Conservation (phyloP, 768 basidiomycete genomes). For the Lenzites betulinus region DNA sequence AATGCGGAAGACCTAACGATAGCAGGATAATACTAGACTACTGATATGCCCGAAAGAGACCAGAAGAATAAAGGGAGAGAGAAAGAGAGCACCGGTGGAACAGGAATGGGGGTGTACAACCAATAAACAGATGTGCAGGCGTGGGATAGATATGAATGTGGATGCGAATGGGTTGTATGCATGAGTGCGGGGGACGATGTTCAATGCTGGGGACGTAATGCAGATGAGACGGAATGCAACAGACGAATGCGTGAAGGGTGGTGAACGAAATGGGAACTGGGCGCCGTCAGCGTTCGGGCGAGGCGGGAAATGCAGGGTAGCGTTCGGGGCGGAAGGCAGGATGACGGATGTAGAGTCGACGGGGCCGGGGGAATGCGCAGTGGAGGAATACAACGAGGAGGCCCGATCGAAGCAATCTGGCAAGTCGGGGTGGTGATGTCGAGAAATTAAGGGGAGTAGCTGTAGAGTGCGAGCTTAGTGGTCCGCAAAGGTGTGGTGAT, state of each 20-base stretch:
- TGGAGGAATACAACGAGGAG: no score
- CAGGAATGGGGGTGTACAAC: not conserved
- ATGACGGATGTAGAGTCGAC: not conserved
- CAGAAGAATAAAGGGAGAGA: no score
- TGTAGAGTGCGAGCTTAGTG: not conserved
- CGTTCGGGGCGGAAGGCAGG: no score
- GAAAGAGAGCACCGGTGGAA: no score
- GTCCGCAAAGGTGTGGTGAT: not conserved
- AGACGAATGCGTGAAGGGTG: not conserved
- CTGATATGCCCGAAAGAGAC: not conserved
- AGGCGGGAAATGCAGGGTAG: not conserved
- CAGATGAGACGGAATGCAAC: not conserved
- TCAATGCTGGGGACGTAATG: not conserved
- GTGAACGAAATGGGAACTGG: constrained; percentile 1
- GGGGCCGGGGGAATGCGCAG: no score
- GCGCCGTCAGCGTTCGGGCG: constrained; percentile 1
- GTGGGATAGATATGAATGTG: not conserved
- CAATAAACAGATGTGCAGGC: constrained; percentile 22
- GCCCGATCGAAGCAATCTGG: no score
- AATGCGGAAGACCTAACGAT: not conserved
- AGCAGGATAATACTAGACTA: constrained; percentile 9
- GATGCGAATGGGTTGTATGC: not conserved
- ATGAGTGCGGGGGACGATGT: not conserved
- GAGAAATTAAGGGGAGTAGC: no score
- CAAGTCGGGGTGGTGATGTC: no score